Evolutionary conservation across 768 basidiomycete genomes (phyloP), one percentile per base, ranked within the genome.

Genomic region (Terana coerulea): DNA sequence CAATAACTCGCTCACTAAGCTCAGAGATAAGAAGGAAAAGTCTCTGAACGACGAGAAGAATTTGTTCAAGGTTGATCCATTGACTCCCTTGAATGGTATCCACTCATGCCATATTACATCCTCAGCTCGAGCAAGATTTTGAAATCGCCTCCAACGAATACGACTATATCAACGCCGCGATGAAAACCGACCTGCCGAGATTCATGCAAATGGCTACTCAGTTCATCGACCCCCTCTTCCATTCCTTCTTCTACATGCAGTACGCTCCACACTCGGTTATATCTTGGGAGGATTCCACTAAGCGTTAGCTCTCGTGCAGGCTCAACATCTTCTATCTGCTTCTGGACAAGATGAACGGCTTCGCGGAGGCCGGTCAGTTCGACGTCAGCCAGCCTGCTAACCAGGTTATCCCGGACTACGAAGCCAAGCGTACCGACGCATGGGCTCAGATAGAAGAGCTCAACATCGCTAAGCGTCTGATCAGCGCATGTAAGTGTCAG

Each of bases 181-280:
- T 98, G 70, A 98, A 99, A 73, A 77, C 82, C 51, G 97, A 99
- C 62, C 75, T 99, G 28, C 94, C 95, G 2, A 82, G 82, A n/a
- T 98, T 98, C 76, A 84, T 98, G 79, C 75, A 74, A 25, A 80
- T 98, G 55, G 76, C 88, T 1, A 88, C 91, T 2, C 81, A 85
- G 57, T 98, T 98, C 70, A 91, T 98, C 64, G 88, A 95, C 59
- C 97, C 97, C 0, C 74, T 98, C n/a, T 99, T 98, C 80, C 88
- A 95, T 61, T 95, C 93, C 15, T 94, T 94, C 77, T 99, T 88
- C 76, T 99, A 95, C 68, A 98, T 99, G 94, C 93, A 98, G 92
- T 95, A 63, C 64, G 93, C 83, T 25, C 46, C 26, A 44, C 46
- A 33, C 39, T 24, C 53, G 8, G 56, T 51, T 40, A 31, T 46